Conservation (phyloP, 352 stramenopile genomes). For the Saprolegnia diclina region DNA sequence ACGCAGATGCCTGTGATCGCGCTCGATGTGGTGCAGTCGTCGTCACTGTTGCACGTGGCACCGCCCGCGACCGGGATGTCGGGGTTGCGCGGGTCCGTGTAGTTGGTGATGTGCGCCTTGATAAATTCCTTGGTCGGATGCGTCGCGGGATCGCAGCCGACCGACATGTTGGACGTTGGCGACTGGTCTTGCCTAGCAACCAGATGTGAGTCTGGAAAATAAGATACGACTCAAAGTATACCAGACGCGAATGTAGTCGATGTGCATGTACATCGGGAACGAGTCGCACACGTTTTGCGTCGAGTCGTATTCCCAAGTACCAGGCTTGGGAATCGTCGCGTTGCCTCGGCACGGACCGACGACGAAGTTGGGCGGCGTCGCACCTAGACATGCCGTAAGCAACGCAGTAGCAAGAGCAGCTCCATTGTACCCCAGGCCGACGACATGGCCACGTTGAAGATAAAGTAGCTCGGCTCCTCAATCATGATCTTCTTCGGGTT, state of each 20-base stretch:
- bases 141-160: constrained; percentile 29
- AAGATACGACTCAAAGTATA: not conserved
- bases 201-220: not conserved
- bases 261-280: constrained; percentile 72
- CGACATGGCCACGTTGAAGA: constrained; percentile 91
- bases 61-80: constrained; percentile 40
- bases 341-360: constrained; percentile 49
- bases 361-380: constrained; percentile 43
- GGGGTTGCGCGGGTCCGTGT: constrained; percentile 50
- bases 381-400: too few species aligned
- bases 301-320: constrained; percentile 25
- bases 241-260: constrained; percentile 55
- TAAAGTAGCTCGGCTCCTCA: constrained; percentile 88
- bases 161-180: constrained; percentile 41
- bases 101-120: constrained; percentile 52
- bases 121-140: constrained; percentile 67
- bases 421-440: constrained; percentile 56
- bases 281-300: constrained; percentile 52
- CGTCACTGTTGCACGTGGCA: constrained; percentile 44
- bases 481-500: constrained; percentile 78
- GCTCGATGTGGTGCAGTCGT: constrained; percentile 42
- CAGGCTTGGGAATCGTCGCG: constrained; percentile 26
- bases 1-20: constrained; percentile 43
- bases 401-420: too few species aligned
- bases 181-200: not conserved